These are phyloP conservation scores for Tillandsia leiboldiana DNA, from an alignment of 176 grass and related monocot species.

Conservation along the genomic window DNA sequence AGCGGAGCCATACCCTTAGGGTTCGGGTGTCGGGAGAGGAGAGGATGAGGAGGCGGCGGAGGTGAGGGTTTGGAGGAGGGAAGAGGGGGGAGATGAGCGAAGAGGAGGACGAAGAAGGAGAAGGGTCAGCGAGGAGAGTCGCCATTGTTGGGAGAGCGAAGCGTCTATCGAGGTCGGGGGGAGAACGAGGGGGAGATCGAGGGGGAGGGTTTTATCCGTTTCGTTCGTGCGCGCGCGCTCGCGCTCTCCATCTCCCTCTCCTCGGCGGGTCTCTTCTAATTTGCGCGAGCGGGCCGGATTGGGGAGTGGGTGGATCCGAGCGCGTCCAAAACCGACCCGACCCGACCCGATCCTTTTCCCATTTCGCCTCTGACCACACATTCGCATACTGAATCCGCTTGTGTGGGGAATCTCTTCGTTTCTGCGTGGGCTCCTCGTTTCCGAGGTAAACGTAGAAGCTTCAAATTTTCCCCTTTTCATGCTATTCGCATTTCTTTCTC, in stretches of 20 bases:
- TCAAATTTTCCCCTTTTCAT: too few relatives aligned
- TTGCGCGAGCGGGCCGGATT: too few relatives aligned
- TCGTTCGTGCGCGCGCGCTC: neutral
- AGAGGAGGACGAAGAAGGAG: neutral
- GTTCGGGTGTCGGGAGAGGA: slow-evolving; percentile 1
- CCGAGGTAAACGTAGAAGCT: too few relatives aligned
- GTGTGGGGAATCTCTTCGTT: too few relatives aligned
- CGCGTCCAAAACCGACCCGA: too few relatives aligned
- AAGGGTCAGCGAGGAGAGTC: neutral
- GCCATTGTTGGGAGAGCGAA: neutral
- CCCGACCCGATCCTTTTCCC: too few relatives aligned
- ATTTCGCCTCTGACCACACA: too few relatives aligned
- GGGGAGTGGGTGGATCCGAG: too few relatives aligned
- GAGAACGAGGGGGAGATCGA: neutral
- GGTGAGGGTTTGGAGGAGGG: slow-evolving; percentile 6
- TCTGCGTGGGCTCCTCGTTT: too few relatives aligned
- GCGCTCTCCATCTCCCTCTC: too few relatives aligned
- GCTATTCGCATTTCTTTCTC: neutral
- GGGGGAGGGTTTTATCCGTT: neutral
- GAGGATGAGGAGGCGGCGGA: neutral
- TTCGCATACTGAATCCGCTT: too few relatives aligned
- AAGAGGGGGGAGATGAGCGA: slow-evolving; percentile 1
- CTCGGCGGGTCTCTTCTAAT: too few relatives aligned
- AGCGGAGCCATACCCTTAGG: neutral
- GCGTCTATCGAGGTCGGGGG: neutral